These are phyloP conservation scores for Chaetomium olivaceum DNA, from an alignment of 2,329 filamentous ascomycete species.

Conservation along the genomic window DNA sequence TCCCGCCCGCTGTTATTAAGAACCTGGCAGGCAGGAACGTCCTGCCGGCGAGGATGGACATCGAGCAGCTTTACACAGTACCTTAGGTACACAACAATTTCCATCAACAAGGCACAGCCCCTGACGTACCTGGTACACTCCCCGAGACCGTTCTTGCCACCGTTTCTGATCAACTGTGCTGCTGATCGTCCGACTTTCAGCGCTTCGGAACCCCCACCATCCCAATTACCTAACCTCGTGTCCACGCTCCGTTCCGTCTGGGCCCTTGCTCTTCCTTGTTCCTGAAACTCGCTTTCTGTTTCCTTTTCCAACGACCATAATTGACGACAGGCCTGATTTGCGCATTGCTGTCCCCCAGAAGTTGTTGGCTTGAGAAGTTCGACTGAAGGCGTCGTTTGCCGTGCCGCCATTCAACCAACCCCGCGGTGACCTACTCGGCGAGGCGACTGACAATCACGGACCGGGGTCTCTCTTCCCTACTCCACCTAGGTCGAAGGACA, in stretches of 20 bases:
- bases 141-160: neutral
- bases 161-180: neutral
- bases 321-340: neutral
- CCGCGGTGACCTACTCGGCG: conserved; percentile 2
- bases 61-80: neutral
- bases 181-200: conserved; percentile 6
- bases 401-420: neutral
- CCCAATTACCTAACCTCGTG: neutral
- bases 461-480: conserved; percentile 2
- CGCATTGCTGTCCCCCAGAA: neutral
- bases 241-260: neutral
- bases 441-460: conserved; percentile 11
- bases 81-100: too few species aligned
- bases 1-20: neutral
- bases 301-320: neutral
- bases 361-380: neutral
- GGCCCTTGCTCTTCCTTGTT: conserved; percentile 3
- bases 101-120: neutral
- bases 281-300: neutral
- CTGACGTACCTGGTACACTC: neutral
- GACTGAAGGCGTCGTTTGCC: neutral
- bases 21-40: neutral
- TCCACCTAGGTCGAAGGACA: neutral
- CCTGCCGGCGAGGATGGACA: neutral
- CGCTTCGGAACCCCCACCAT: conserved; percentile 6